Base-by-base conservation (phyloP, 2,329 filamentous ascomycete genomes). In the Hyphodiscus sp. region DNA sequence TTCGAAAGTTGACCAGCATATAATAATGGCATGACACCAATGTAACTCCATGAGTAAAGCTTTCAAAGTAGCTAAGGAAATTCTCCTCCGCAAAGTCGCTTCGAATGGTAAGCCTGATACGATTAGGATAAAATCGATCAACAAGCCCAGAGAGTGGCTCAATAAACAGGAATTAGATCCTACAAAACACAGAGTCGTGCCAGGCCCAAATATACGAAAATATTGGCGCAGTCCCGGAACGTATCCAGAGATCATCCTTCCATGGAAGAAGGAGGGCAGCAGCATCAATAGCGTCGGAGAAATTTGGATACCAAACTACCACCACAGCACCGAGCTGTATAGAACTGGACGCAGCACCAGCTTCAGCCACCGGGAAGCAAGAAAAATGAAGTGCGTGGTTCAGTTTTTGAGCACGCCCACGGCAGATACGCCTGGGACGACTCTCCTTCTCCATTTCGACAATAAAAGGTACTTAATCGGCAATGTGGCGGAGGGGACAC, bases 391-490 rank as follows among this genome's bases (percentile, higher is more conserved):
- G 62, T 86, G 79, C 67, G 82, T 76, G 63, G 76, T 91, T 53
- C 85, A 95, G 69, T 73, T 97, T 63, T 70, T 92, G 57, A 87
- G 85, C 18, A 87, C 87, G 55, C 92, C 92, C 15, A 94, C 92
- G 61, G 86, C 86, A 55, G 94, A 99, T 71, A 96, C 91, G 19
- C 81, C 85, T 1, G 92, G 92, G 51, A 89, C 89, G 1, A 80
- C 82, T 48, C 69, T 97, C 30, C 68, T 90, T 41, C 75, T 99
- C 7, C 85, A 92, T 67, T 91, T 91, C 65, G 88, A 92, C 63
- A 81, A 83, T 64, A 85, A 86, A 63, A 81, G 89, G 53, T 99
- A 99, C 70, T 62, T 96, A 16, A 87, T 99, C 65, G 94, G 94
- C 19, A 85, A 87, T 63, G 69, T 92, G 16, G 74, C 83, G 10